Evolutionary conservation across 1,284 basidiomycete species (phyloP).

Genomic region (Waitea zeae): DNA sequence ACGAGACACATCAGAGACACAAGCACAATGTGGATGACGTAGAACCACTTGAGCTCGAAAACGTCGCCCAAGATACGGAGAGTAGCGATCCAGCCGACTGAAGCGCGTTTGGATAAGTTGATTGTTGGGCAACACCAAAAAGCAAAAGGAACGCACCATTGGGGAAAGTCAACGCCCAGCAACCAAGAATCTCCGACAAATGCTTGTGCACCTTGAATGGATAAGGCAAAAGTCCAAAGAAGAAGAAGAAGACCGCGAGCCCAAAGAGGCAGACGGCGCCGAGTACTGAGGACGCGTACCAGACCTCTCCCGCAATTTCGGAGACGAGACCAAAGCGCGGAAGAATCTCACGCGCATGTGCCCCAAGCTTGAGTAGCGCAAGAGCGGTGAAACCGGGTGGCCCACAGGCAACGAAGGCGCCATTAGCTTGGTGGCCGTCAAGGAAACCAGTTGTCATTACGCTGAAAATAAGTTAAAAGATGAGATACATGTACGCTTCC

Average conservation of each 20-base stretch:
- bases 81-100: constrained; percentile 10
- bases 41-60: constrained; percentile 21
- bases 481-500: too few relatives aligned
- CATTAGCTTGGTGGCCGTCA: constrained; percentile 30
- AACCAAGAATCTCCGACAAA: not conserved
- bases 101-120: not conserved
- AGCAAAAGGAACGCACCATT: not conserved
- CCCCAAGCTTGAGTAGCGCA: constrained; percentile 25
- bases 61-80: constrained; percentile 22
- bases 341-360: constrained; percentile 19
- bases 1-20: constrained; percentile 18
- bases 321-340: constrained; percentile 19
- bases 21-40: constrained; percentile 21
- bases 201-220: too few relatives aligned
- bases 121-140: not conserved
- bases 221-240: constrained; percentile 26
- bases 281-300: constrained; percentile 24
- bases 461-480: not conserved
- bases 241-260: constrained; percentile 27
- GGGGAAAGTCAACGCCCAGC: not conserved
- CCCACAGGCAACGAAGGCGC: constrained; percentile 27
- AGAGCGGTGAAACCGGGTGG: constrained; percentile 32
- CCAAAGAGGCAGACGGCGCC: constrained; percentile 23
- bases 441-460: constrained; percentile 23
- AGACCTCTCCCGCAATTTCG: constrained; percentile 25